These are phyloP conservation scores for Microthlaspi erraticum DNA, from an alignment of 345 rosid species.

Conservation along the genomic window DNA sequence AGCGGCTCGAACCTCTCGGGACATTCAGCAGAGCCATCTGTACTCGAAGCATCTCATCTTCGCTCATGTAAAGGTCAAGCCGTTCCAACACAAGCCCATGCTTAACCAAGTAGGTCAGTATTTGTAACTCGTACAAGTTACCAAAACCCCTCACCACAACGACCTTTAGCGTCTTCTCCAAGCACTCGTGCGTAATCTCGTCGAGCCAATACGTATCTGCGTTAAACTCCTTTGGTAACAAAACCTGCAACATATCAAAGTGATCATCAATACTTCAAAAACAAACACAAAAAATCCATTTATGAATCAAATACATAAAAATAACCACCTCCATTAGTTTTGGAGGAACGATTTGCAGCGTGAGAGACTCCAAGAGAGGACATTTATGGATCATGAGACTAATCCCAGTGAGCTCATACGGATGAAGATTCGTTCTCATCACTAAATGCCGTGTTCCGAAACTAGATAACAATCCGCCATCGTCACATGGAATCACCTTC, in stretches of 20 bases:
- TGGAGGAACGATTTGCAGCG: constrained; percentile 37
- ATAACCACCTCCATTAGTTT: constrained; percentile 14
- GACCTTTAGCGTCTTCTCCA: constrained; percentile 35
- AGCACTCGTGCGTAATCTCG: constrained; percentile 7
- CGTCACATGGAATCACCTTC: background rate
- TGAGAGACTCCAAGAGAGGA: constrained; percentile 40
- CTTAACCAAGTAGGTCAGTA: constrained; percentile 31
- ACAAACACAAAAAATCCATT: background rate
- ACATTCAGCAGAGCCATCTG: background rate
- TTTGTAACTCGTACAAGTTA: background rate
- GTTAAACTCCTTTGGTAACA: background rate
- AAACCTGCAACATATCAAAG: background rate
- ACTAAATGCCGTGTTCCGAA: background rate
- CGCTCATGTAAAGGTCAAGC: constrained; percentile 19
- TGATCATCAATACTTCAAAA: no score
- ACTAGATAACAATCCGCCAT: background rate
- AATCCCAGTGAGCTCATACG: background rate
- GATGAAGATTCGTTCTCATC: background rate
- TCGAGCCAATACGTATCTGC: constrained; percentile 33
- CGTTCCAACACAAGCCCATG: constrained; percentile 33
- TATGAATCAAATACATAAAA: no score
- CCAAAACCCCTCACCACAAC: constrained; percentile 43
- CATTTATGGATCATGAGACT: constrained; percentile 47
- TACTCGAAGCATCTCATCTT: background rate
- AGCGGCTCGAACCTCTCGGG: background rate